Evolutionary conservation across 2,329 filamentous ascomycete genomes (phyloP).

Genomic region (Beauveria bassiana): DNA sequence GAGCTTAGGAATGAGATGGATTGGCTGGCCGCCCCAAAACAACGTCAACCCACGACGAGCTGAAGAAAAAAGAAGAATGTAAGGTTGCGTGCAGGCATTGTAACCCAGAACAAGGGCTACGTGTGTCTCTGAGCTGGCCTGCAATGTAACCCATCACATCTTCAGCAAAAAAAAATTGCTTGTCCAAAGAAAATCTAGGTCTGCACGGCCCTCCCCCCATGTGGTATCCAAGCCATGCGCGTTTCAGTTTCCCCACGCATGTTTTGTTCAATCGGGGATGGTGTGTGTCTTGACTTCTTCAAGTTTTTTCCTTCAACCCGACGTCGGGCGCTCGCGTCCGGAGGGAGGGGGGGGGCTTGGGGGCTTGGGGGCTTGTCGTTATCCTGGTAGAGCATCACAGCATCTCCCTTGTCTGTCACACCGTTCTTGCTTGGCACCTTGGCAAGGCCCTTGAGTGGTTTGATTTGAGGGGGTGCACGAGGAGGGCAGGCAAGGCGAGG

Average conservation of each 20-base stretch:
- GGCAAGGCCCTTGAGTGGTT: too few relatives aligned
- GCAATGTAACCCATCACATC: not conserved
- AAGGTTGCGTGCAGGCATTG: too few relatives aligned
- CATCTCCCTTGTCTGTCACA: not conserved
- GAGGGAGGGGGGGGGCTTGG: not conserved
- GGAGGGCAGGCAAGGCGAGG: not conserved
- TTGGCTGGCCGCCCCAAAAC: too few relatives aligned
- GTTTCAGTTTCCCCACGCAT: not conserved
- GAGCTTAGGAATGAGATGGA: conserved; percentile 1
- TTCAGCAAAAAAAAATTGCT: not conserved
- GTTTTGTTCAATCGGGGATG: not conserved
- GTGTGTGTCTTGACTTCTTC: not conserved
- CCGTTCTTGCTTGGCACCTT: not conserved
- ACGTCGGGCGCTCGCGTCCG: not conserved
- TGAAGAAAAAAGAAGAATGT: not conserved
- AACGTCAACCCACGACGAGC: not conserved
- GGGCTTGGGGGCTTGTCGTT: too few relatives aligned
- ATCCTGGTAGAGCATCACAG: too few relatives aligned
- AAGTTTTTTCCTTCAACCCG: not conserved
- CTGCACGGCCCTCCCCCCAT: not conserved
- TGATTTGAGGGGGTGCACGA: not conserved
- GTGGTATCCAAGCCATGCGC: not conserved
- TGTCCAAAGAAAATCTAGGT: not conserved
- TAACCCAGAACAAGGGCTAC: not conserved
- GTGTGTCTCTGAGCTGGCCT: not conserved